Conservation (phyloP, 169 alveolate genomes). For the Besnoitia besnoiti region DNA sequence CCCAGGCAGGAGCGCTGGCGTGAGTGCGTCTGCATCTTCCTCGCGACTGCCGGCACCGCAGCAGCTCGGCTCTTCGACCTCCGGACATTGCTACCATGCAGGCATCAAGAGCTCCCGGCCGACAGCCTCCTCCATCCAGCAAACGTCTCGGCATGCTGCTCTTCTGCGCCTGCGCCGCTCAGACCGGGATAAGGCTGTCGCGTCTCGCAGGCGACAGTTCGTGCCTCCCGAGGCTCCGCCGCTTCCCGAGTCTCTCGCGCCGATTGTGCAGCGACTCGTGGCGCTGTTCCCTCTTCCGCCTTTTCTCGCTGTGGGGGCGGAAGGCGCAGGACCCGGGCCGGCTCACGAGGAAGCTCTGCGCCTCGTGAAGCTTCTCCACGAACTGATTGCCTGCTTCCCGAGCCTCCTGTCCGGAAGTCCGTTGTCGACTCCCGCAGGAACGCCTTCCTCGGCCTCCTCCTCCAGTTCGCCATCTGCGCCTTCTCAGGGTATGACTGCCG, state of each 20-base stretch:
- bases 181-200: slow-evolving; percentile 37
- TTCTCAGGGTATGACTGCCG: no score
- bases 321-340: neutral
- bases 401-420: neutral
- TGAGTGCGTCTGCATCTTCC: neutral
- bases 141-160: neutral
- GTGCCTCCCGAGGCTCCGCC: slow-evolving; percentile 31
- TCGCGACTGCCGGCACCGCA: neutral
- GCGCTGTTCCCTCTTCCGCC: neutral
- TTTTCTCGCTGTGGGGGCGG: neutral
- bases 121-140: neutral
- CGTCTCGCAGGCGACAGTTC: slow-evolving; percentile 30
- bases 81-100: neutral
- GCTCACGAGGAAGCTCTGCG: slow-evolving; percentile 16
- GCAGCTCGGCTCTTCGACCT: neutral
- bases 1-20: no score
- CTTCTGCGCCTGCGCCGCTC: slow-evolving; percentile 17
- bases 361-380: slow-evolving; percentile 12
- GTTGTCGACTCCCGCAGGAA: neutral
- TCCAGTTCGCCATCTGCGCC: no score
- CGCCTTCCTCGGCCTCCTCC: neutral
- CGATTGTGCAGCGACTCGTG: neutral
- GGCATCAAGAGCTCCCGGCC: slow-evolving; percentile 16
- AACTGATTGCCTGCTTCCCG: slow-evolving; percentile 1
- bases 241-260: slow-evolving; percentile 16